Conservation (phyloP, 2,329 filamentous ascomycete species). For the Fusarium pseudocircinatum region DNA sequence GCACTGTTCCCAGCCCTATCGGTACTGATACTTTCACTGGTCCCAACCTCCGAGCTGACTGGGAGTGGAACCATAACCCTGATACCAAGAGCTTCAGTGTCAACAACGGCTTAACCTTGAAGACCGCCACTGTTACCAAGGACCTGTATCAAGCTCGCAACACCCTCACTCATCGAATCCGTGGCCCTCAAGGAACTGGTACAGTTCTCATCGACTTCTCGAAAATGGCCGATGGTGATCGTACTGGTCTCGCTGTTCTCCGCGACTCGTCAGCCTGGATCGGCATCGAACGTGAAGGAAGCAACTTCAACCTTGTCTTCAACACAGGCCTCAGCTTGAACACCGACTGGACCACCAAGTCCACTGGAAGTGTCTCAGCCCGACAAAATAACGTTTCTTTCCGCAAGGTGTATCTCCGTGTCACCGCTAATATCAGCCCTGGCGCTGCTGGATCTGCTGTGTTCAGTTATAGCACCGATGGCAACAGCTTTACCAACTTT, state of each 20-base stretch:
- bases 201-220: slow-evolving; percentile 3
- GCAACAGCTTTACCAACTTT: background rate
- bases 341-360: slow-evolving; percentile 8
- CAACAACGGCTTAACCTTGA: slow-evolving; percentile 7
- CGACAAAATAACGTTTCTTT: background rate
- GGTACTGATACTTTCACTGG: slow-evolving; percentile 5
- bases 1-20: background rate
- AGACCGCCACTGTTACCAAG: slow-evolving; percentile 5
- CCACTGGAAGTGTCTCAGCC: background rate
- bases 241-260: background rate
- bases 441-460: slow-evolving; percentile 4
- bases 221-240: slow-evolving; percentile 9
- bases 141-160: slow-evolving; percentile 14
- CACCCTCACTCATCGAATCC: slow-evolving; percentile 1
- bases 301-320: slow-evolving; percentile 1
- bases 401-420: slow-evolving; percentile 10
- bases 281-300: slow-evolving; percentile 4
- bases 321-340: slow-evolving; percentile 3
- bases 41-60: background rate
- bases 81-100: slow-evolving; percentile 3
- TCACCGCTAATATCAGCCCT: background rate
- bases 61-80: slow-evolving; percentile 18
- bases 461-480: slow-evolving; percentile 8
- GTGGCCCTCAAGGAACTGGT: background rate
- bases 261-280: slow-evolving; percentile 14